Conservation (phyloP, 768 basidiomycete genomes). For the Cystobasidium ongulense region DNA sequence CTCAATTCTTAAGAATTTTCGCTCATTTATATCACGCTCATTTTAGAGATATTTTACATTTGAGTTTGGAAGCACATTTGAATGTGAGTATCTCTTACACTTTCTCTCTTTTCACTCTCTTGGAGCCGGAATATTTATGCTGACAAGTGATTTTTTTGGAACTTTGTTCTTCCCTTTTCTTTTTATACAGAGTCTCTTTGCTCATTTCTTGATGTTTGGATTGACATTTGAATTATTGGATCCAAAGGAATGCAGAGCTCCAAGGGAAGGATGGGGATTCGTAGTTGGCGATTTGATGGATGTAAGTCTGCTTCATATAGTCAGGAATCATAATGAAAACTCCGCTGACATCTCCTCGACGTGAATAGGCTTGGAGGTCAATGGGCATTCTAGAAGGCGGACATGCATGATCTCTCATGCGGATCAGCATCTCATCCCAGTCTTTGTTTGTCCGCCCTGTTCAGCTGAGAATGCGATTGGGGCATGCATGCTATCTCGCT, state of each 20-base stretch:
- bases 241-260: slow-evolving; percentile 67
- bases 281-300: slow-evolving; percentile 44
- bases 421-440: no score
- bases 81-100: slow-evolving; percentile 28
- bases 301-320: slow-evolving; percentile 28
- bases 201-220: slow-evolving; percentile 94
- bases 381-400: slow-evolving; percentile 29
- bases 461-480: no score
- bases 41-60: slow-evolving; percentile 72
- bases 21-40: slow-evolving; percentile 96
- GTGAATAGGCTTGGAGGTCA: slow-evolving; percentile 16
- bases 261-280: slow-evolving; percentile 43
- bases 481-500: no score
- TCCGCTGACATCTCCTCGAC: background rate
- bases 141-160: background rate
- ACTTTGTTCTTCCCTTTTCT: slow-evolving; percentile 60
- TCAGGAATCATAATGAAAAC: no score
- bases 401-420: background rate
- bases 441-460: no score
- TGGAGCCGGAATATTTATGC: no score
- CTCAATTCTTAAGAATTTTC: slow-evolving; percentile 90
- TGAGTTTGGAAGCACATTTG: slow-evolving; percentile 67
- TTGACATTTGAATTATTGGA: slow-evolving; percentile 86
- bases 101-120: background rate
- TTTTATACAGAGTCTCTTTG: slow-evolving; percentile 62